These are phyloP conservation scores for Cladosporium velox DNA, from an alignment of 2,329 filamentous ascomycete species.

Conservation along the genomic window DNA sequence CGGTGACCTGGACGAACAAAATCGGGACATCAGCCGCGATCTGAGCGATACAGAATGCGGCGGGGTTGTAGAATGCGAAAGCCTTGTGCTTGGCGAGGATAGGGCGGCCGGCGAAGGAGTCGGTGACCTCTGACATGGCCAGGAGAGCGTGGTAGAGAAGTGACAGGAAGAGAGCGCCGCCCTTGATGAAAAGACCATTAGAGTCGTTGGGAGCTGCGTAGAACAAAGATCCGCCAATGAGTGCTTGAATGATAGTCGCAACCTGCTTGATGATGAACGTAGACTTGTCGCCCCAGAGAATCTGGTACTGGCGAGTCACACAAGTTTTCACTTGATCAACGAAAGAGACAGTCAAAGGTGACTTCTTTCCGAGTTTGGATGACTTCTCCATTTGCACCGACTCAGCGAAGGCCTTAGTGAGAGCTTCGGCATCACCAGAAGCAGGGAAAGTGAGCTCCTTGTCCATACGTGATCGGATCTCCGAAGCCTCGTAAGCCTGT, in stretches of 20 bases:
- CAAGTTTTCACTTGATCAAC: constrained; percentile 58
- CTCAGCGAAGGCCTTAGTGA: constrained; percentile 57
- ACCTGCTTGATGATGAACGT: constrained; percentile 64
- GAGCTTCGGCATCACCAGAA: constrained; percentile 49
- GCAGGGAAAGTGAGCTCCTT: constrained; percentile 60
- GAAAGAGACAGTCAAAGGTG: constrained; percentile 60
- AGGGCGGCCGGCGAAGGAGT: constrained; percentile 48
- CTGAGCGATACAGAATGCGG: constrained; percentile 55
- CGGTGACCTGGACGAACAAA: constrained; percentile 59
- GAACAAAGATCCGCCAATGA: constrained; percentile 67
- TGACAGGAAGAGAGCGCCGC: constrained; percentile 64
- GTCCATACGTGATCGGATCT: constrained; percentile 54
- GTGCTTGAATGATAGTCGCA: constrained; percentile 59
- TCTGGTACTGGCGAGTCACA: constrained; percentile 63
- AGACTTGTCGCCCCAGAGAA: constrained; percentile 64
- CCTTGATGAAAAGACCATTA: constrained; percentile 63
- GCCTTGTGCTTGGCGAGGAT: constrained; percentile 49
- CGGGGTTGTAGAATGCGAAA: constrained; percentile 43
- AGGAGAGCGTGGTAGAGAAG: constrained; percentile 64
- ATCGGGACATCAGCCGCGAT: constrained; percentile 57
- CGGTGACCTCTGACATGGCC: constrained; percentile 67
- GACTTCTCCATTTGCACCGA: constrained; percentile 58
- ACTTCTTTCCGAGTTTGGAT: constrained; percentile 53
- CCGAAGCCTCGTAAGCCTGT: constrained; percentile 54
- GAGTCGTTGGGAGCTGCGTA: constrained; percentile 63